A percentile compares a stretch with the other conserved stretches of the same genome.
phyloP scores from a whole-genome alignment of 192 early-diverging fungal genomes.

The Umbelopsis isabellina region DNA sequence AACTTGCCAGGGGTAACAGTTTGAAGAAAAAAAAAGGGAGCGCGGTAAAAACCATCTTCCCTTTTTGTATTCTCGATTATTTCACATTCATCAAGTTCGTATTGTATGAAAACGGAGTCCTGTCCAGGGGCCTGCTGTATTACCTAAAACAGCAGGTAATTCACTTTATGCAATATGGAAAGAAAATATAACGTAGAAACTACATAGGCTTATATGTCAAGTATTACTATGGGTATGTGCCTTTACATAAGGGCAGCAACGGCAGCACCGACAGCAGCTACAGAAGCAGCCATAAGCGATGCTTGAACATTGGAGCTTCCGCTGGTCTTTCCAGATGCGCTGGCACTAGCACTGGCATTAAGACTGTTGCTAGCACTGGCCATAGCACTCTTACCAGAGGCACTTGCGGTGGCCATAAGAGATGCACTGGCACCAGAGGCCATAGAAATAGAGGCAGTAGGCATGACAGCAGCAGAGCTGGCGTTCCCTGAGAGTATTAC shows the following conservation, averaged over 20 bases:
- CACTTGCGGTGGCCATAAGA: not conserved
- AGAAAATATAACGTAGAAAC: not conserved
- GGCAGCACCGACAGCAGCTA: constrained; percentile 26
- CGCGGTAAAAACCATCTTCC: too few relatives aligned
- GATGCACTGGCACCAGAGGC: not conserved
- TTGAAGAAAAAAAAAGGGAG: too few relatives aligned
- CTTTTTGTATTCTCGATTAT: too few relatives aligned
- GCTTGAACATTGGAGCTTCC: not conserved
- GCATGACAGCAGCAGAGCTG: constrained; percentile 5
- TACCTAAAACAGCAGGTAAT: too few relatives aligned
- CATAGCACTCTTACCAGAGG: constrained; percentile 3
- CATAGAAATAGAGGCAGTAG: constrained; percentile 17
- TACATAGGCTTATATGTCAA: constrained; percentile 6
- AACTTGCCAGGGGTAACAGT: too few relatives aligned
- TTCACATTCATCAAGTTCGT: too few relatives aligned
- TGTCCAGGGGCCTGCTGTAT: too few relatives aligned
- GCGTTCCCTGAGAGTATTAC: not conserved
- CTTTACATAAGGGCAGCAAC: constrained; percentile 27
- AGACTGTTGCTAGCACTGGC: not conserved
- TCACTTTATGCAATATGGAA: not conserved
- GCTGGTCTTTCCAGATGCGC: constrained; percentile 6
- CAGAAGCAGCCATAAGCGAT: constrained; percentile 4
- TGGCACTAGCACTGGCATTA: constrained; percentile 18
- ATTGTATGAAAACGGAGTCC: too few relatives aligned
- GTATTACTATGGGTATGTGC: not conserved